Evolutionary conservation across 2,329 filamentous ascomycete species (phyloP), one percentile per base, ranked within the genome.

Genomic region (Xylaria sp.): DNA sequence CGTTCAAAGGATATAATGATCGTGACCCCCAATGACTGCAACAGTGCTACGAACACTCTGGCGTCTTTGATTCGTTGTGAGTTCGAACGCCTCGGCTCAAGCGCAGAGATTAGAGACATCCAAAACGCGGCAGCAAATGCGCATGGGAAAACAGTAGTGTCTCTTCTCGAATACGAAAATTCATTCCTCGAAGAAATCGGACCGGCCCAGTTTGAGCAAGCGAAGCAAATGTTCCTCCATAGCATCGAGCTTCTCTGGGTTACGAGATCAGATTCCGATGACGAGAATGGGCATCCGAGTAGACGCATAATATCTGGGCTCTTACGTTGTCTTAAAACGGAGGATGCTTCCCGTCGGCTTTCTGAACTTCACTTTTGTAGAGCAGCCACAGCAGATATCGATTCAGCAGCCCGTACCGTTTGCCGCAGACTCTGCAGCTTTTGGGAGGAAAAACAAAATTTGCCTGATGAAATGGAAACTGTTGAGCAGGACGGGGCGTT

Each of bases 211-310:
- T 63, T 63, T 25, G 60, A 63, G 23, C 50, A 55, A 63, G 50
- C 51, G 10, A 55, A 63, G 40, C 60, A 63, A 9, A 2, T 63
- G 18, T 23, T 63, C 16, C 60, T 63, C 37, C 60, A 63, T 21
- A 55, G 60, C n/a, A 37, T 37, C 16, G 60, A 63, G 50, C 50
- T 63, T 47, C 60, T 63, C 37, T 63, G 60, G 60, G 50, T 63
- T 55, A 63, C 60, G 35, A 63, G 60, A 47, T 63, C 60, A 8
- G 12, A 63, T 37, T 9, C 50, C 10, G 60, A 55, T 1, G 60
- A 63, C 5, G 4, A 3, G 27, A 37, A n/a, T 27, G 40, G 18
- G 12, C 60, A 63, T 47, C 60, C 60, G n/a, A 55, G 37, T 27
- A 63, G 50, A 25, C 60, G 50, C 12, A 63, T 63, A 12, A 23